These are phyloP conservation scores for Agaricus subrufescens DNA, from an alignment of 768 basidiomycete species.

Conservation along the genomic window DNA sequence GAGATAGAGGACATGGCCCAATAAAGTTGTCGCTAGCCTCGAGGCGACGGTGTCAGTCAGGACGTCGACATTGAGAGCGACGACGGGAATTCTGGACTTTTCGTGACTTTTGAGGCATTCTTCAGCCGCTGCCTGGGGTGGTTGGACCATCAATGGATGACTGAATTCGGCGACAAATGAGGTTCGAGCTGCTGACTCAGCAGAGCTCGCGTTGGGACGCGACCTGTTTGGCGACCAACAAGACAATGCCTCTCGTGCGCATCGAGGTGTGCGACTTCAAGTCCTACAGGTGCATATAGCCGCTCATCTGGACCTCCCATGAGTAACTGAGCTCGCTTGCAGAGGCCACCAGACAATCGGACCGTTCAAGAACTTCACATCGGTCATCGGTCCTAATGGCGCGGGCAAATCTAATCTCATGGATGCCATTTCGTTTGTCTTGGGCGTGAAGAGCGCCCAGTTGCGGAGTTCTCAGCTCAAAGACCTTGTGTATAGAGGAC, in stretches of 20 bases:
- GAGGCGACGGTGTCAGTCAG: constrained; percentile 61
- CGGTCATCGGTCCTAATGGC: constrained; percentile 97
- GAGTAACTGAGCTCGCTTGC: constrained; percentile 1
- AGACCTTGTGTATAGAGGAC: constrained; percentile 94
- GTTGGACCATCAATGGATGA: too few species aligned
- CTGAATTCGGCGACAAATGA: too few species aligned
- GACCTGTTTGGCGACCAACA: neutral
- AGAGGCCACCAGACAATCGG: constrained; percentile 85
- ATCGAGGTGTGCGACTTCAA: constrained; percentile 97
- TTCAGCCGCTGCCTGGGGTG: neutral
- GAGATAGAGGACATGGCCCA: constrained; percentile 70
- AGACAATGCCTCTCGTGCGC: constrained; percentile 68
- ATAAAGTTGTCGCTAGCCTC: constrained; percentile 52
- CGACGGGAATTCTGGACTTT: constrained; percentile 25
- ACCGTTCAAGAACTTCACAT: constrained; percentile 91
- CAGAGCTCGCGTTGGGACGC: constrained; percentile 6
- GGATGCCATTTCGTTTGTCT: constrained; percentile 99
- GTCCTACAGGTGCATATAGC: constrained; percentile 68
- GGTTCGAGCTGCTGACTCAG: neutral
- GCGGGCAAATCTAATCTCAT: constrained; percentile 98
- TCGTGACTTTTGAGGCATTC: neutral
- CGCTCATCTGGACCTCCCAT: neutral
- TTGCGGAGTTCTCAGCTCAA: constrained; percentile 90
- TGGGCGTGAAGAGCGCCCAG: constrained; percentile 93
- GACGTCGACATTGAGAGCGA: constrained; percentile 42